Evolutionary conservation across 768 basidiomycete genomes (phyloP).

Genomic region (Vararia minispora): DNA sequence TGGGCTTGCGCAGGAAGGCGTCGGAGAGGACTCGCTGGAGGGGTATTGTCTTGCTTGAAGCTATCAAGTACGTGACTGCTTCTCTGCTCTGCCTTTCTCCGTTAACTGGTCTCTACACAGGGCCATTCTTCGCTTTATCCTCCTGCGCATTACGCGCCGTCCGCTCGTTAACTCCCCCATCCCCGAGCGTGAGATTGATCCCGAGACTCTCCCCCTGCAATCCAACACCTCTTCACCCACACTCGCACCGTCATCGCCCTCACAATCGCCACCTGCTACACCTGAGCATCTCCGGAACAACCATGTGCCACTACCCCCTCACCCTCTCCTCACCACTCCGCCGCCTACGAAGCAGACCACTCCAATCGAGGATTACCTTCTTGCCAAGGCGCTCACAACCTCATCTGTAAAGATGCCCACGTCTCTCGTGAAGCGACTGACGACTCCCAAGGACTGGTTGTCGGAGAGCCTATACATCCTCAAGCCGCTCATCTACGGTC

Average conservation of each 20-base stretch:
- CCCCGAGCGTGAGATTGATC: constrained; percentile 84
- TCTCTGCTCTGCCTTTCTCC: not conserved
- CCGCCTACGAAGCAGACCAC: constrained; percentile 39
- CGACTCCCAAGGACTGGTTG: constrained; percentile 62
- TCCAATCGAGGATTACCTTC: constrained; percentile 67
- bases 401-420: constrained; percentile 62
- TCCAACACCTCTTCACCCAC: constrained; percentile 49
- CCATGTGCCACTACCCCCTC: constrained; percentile 50
- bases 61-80: constrained; percentile 60
- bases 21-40: constrained; percentile 62
- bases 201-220: constrained; percentile 45
- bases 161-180: constrained; percentile 70
- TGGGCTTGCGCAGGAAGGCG: constrained; percentile 67
- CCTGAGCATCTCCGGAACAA: constrained; percentile 81
- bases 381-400: constrained; percentile 72
- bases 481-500: constrained; percentile 72
- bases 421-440: constrained; percentile 49
- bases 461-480: constrained; percentile 62
- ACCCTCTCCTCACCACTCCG: constrained; percentile 45
- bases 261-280: constrained; percentile 45
- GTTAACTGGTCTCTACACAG: constrained; percentile 28
- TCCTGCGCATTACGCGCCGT: constrained; percentile 66
- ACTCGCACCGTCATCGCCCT: constrained; percentile 44
- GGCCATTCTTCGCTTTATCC: constrained; percentile 57
- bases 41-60: constrained; percentile 65